Evolutionary conservation across 176 grass and related monocot genomes (phyloP), one percentile per base, ranked within the genome.

Genomic region (Hordeum marinum): DNA sequence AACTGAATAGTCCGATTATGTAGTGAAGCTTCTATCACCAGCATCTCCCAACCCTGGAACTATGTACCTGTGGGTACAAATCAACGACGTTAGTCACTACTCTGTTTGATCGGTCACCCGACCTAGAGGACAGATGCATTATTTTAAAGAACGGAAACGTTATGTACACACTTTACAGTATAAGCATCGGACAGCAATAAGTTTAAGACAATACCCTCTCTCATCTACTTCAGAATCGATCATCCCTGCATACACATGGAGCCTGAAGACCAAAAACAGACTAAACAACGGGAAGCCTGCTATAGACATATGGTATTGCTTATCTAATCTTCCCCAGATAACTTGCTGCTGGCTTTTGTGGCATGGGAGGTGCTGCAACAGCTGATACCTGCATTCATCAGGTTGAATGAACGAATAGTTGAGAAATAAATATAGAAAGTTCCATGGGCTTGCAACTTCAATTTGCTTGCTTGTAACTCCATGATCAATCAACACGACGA

Each of bases 41-140:
- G 96, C 96, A 91, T 96, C 96, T 43, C 96, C 96, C 73, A 99
- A 68, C 82, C 96, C 91, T 11, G 96, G 96, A 72, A 99, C 67
- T 80, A 99, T 96, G 82, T 94, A 96, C 85, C 96, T 99, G 89
- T 31, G 52, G 63, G 50, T 67, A 66, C 61, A 94, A 71, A 67
- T 21, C 5, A 50, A 29, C 15, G 74, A 69, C 17, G 2, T 2
- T 59, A 80, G 63, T 41, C 7, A 12, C 34, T 63, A 27, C 77
- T 83, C 43, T 41, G 21, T 74, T 65, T 37, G 52, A 82, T 15
- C 6, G 25, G 9, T 10, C 50, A 54, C 50, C 17, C 50, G 6
- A 40, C 64, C 17, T 31, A 48, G 45, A 48, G 45, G 46, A 4
- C 46, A 50, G 12, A 79, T 72, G 85, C 32, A 72, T 11, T 57